These are phyloP conservation scores for Colletotrichum siamense DNA, from an alignment of 2,329 filamentous ascomycete species.

Conservation along the genomic window DNA sequence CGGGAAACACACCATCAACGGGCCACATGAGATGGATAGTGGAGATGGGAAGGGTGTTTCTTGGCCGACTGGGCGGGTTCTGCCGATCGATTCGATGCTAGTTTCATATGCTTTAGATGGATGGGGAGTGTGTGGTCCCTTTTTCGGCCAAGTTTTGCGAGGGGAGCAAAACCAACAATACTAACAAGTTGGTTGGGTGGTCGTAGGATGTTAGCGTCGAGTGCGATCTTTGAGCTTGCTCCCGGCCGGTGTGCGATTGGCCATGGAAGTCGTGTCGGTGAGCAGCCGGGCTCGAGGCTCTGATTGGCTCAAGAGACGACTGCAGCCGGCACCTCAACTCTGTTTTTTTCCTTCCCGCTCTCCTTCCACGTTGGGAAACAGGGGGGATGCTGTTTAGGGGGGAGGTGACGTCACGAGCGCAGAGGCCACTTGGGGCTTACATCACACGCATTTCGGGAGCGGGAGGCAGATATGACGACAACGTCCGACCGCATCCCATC, in stretches of 20 bases:
- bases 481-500: neutral
- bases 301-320: neutral
- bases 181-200: neutral
- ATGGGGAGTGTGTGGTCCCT: neutral
- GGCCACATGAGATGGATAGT: neutral
- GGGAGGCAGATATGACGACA: neutral
- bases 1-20: neutral
- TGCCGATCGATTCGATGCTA: neutral
- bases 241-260: neutral
- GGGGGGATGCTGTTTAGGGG: neutral
- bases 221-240: neutral
- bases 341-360: neutral
- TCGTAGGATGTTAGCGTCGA: neutral
- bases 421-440: neutral
- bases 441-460: neutral
- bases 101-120: neutral
- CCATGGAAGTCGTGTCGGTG: neutral
- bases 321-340: neutral
- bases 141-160: neutral
- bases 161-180: neutral
- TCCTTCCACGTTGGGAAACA: neutral
- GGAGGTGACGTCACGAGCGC: conserved; percentile 6
- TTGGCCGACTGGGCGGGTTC: neutral
- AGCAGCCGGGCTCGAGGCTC: neutral
- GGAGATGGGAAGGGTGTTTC: neutral